phyloP scores from a whole-genome alignment of 2,329 filamentous ascomycete genomes.

The Ophiostoma ips region DNA sequence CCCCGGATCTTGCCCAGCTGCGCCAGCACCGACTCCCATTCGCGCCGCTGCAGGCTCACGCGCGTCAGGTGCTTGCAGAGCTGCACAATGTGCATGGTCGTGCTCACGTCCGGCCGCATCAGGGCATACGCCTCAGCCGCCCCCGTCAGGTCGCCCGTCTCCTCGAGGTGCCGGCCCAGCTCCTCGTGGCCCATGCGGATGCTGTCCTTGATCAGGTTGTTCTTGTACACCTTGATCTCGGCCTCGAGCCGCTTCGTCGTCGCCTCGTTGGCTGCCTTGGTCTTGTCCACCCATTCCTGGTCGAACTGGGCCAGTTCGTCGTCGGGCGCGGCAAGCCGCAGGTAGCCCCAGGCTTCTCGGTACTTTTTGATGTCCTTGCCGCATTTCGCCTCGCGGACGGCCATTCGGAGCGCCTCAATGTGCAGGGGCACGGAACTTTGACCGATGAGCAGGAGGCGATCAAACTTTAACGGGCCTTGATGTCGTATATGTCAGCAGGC shows the following conservation, averaged over 20 bases:
- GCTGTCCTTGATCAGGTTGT: constrained; percentile 94
- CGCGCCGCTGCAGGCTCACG: constrained; percentile 59
- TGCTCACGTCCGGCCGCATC: constrained; percentile 85
- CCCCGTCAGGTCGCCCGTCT: constrained; percentile 56
- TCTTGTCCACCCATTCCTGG: constrained; percentile 58
- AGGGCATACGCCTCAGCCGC: constrained; percentile 67
- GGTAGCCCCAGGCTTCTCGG: constrained; percentile 48
- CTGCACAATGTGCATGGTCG: constrained; percentile 68
- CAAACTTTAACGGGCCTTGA: constrained; percentile 63
- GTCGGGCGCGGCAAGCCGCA: constrained; percentile 48
- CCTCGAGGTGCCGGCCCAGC: constrained; percentile 69
- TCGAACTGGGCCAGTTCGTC: too few species aligned
- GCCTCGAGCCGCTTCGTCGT: constrained; percentile 66
- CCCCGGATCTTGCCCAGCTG: constrained; percentile 49
- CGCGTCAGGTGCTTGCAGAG: constrained; percentile 68
- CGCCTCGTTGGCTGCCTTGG: constrained; percentile 49
- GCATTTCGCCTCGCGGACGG: constrained; percentile 59
- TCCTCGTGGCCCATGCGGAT: constrained; percentile 89
- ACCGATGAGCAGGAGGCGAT: constrained; percentile 73
- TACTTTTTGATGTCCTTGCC: constrained; percentile 64
- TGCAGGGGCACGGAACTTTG: constrained; percentile 61
- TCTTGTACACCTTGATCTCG: constrained; percentile 86
- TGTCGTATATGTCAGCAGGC: background rate
- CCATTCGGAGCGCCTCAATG: constrained; percentile 66
- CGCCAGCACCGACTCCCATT: constrained; percentile 58